Conservation (phyloP, 2,329 filamentous ascomycete species). For the Tolypocladium sp. region DNA sequence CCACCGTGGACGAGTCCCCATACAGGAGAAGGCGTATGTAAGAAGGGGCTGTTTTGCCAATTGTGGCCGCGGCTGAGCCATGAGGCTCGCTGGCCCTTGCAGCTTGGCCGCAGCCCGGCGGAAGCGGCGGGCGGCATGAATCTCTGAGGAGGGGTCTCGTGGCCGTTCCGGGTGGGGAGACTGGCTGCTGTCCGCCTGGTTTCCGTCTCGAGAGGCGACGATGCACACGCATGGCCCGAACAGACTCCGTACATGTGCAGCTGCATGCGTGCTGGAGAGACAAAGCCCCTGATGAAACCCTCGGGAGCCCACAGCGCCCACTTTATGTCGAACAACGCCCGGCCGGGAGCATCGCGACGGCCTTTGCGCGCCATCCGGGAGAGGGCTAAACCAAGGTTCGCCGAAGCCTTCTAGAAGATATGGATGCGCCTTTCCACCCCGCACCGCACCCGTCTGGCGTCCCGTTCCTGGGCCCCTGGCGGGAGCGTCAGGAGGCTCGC, state of each 20-base stretch:
- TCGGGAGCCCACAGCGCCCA: not conserved
- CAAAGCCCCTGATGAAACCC: not conserved
- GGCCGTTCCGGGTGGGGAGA: not conserved
- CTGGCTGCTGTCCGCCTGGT: not conserved
- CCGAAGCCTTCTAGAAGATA: constrained; percentile 1
- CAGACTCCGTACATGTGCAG: not conserved
- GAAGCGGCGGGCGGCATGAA: not conserved
- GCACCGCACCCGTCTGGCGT: not conserved
- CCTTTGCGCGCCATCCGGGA: not conserved
- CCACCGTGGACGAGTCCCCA: not conserved
- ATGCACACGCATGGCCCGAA: not conserved
- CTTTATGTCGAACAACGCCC: not conserved
- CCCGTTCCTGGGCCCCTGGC: not conserved
- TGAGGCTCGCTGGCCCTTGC: not conserved
- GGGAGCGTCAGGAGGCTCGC: not conserved
- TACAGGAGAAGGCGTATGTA: not conserved
- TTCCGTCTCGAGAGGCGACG: not conserved
- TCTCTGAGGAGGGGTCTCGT: not conserved
- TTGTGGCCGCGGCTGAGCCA: not conserved
- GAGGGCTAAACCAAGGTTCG: not conserved
- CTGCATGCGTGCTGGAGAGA: not conserved
- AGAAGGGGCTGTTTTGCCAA: not conserved
- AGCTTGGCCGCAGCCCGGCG: not conserved
- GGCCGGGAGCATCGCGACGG: not conserved
- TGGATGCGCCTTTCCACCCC: not conserved